Evolutionary conservation across 1,139 yeast species (phyloP).

Genomic region (Suhomyces wounanorum): DNA sequence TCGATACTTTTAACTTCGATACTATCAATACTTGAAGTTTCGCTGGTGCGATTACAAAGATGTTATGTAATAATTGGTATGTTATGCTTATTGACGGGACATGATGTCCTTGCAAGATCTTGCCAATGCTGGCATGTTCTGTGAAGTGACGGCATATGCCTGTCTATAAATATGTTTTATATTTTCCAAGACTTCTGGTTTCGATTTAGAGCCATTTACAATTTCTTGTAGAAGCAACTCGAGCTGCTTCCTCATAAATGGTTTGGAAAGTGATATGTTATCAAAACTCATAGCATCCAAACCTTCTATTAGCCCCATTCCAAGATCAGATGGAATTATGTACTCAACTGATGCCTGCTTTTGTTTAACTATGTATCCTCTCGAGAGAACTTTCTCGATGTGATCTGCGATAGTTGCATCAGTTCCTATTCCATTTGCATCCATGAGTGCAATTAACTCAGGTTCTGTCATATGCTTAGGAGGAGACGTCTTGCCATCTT

Average conservation of each 20-base stretch:
- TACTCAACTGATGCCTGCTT: conserved; percentile 37
- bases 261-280: conserved; percentile 77
- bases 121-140: conserved; percentile 31
- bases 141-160: conserved; percentile 50
- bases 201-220: conserved; percentile 61
- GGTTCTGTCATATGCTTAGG: conserved; percentile 89
- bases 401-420: conserved; percentile 99
- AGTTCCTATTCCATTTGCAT: conserved; percentile 95
- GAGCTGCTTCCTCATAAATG: conserved; percentile 76
- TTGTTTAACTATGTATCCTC: conserved; percentile 66
- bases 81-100: not conserved
- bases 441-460: conserved; percentile 91
- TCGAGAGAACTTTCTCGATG: conserved; percentile 69
- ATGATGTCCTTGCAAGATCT: conserved; percentile 22
- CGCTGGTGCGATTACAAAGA: not conserved
- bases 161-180: conserved; percentile 63
- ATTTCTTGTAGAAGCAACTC: conserved; percentile 70
- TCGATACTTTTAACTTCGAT: not conserved
- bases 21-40: not conserved
- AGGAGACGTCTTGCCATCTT: conserved; percentile 75
- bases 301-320: conserved; percentile 87
- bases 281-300: conserved; percentile 78
- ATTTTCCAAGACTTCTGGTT: conserved; percentile 56
- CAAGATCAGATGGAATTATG: conserved; percentile 78
- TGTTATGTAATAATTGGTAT: not conserved